phyloP scores from a whole-genome alignment of 2,329 filamentous ascomycete species.

The Ophiostoma sp. region DNA sequence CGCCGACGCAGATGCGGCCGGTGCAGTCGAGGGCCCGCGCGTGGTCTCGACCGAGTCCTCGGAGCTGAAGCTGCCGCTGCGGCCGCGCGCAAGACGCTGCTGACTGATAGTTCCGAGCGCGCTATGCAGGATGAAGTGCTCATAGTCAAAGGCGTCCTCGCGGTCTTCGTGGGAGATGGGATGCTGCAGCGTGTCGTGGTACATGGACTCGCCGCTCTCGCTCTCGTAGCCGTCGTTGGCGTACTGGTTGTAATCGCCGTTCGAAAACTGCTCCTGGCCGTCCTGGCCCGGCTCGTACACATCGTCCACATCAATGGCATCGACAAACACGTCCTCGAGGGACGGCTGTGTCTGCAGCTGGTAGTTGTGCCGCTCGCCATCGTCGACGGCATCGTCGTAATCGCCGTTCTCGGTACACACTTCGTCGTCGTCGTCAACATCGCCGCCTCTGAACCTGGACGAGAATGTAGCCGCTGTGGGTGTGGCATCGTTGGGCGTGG shows the following conservation, averaged over 20 bases:
- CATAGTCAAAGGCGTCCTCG: slow-evolving; percentile 92
- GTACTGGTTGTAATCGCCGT: slow-evolving; percentile 28
- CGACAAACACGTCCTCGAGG: slow-evolving; percentile 33
- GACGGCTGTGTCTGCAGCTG: slow-evolving; percentile 27
- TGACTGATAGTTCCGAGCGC: slow-evolving; percentile 73
- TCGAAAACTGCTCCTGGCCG: neutral
- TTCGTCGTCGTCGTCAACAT: slow-evolving; percentile 36
- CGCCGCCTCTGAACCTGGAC: slow-evolving; percentile 14
- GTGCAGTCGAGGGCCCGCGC: slow-evolving; percentile 40
- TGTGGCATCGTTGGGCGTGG: neutral
- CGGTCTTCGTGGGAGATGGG: slow-evolving; percentile 82
- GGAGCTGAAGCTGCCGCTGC: slow-evolving; percentile 52
- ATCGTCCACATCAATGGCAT: slow-evolving; percentile 33
- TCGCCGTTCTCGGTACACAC: slow-evolving; percentile 40
- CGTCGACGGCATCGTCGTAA: slow-evolving; percentile 26
- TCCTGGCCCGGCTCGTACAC: slow-evolving; percentile 35
- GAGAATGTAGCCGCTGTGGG: neutral
- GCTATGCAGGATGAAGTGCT: slow-evolving; percentile 91
- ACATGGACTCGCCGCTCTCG: slow-evolving; percentile 59
- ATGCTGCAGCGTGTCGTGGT: slow-evolving; percentile 56
- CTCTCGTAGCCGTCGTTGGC: slow-evolving; percentile 43
- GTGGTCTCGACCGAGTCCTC: slow-evolving; percentile 59
- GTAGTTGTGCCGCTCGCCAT: neutral
- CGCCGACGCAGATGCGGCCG: slow-evolving; percentile 25
- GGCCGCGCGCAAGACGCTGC: slow-evolving; percentile 43